Conservation (phyloP, 2,329 filamentous ascomycete genomes). For the Aspergillus carbonarius region DNA sequence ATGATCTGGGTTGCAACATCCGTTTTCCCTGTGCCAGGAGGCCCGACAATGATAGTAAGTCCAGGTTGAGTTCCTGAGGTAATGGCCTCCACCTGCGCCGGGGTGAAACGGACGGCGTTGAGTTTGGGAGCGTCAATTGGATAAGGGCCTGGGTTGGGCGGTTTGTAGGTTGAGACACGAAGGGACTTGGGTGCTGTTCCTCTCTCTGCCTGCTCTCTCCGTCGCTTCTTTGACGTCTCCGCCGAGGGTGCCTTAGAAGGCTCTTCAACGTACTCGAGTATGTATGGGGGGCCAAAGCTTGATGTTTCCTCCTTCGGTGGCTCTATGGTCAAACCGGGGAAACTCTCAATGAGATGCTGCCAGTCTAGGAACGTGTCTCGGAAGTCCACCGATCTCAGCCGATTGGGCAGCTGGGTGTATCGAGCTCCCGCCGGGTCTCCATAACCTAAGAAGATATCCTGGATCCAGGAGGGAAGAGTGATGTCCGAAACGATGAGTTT, state of each 20-base stretch:
- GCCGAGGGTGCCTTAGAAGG: conserved; percentile 50
- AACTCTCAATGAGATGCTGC: conserved; percentile 86
- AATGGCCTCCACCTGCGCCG: conserved; percentile 88
- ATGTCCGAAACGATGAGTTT: conserved; percentile 81
- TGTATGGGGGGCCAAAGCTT: conserved; percentile 83
- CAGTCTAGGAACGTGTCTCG: conserved; percentile 94
- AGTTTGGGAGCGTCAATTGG: conserved; percentile 76
- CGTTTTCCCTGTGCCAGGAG: conserved; percentile 97
- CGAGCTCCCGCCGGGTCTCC: conserved; percentile 86
- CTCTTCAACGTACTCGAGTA: conserved; percentile 67
- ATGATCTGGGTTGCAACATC: conserved; percentile 98
- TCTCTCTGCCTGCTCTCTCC: conserved; percentile 71
- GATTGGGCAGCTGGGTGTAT: conserved; percentile 78
- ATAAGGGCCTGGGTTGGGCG: conserved; percentile 86
- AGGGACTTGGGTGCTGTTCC: conserved; percentile 64
- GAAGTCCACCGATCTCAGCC: conserved; percentile 78
- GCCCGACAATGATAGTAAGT: conserved; percentile 88
- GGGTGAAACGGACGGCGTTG: conserved; percentile 84
- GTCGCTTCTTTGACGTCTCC: conserved; percentile 80
- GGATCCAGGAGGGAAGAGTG: conserved; percentile 84
- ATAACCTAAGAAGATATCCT: conserved; percentile 96
- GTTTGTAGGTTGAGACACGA: conserved; percentile 85
- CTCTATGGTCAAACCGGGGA: conserved; percentile 84
- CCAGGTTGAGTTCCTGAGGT: conserved; percentile 92
- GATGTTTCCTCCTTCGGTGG: conserved; percentile 68